Evolutionary conservation across 345 rosid genomes (phyloP).

Genomic region (Linum lewisii): DNA sequence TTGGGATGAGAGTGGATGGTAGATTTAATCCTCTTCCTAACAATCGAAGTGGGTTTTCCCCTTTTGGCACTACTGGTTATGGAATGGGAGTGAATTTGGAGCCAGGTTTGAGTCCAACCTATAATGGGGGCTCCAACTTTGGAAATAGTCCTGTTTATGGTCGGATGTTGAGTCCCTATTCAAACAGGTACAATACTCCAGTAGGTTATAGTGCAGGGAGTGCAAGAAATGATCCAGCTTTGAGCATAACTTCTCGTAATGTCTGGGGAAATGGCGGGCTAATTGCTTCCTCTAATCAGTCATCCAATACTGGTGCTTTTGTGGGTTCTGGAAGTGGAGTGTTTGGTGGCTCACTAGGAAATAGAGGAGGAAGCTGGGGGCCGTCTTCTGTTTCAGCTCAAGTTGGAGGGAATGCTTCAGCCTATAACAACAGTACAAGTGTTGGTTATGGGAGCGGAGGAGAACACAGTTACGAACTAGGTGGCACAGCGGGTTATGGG

Average conservation of each 20-base stretch:
- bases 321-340: constrained; percentile 44
- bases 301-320: constrained; percentile 36
- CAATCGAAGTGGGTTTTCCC: constrained; percentile 50
- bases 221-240: constrained; percentile 49
- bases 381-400: constrained; percentile 37
- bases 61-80: constrained; percentile 46
- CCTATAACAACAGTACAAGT: constrained; percentile 25
- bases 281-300: constrained; percentile 22
- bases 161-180: constrained; percentile 48
- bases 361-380: constrained; percentile 64
- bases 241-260: constrained; percentile 47
- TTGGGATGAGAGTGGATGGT: constrained; percentile 56
- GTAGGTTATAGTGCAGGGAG: constrained; percentile 43
- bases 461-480: constrained; percentile 33
- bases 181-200: constrained; percentile 61
- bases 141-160: constrained; percentile 55
- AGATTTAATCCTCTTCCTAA: constrained; percentile 68
- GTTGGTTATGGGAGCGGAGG: constrained; percentile 32
- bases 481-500: constrained; percentile 38
- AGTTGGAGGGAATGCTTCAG: constrained; percentile 32
- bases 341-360: constrained; percentile 56
- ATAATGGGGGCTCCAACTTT: constrained; percentile 47
- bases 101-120: constrained; percentile 49
- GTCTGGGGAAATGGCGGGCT: constrained; percentile 78
- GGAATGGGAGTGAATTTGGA: constrained; percentile 71